These are phyloP conservation scores for Cryptomeria japonica DNA, from an alignment of 75 land plant genomes.

Conservation along the genomic window DNA sequence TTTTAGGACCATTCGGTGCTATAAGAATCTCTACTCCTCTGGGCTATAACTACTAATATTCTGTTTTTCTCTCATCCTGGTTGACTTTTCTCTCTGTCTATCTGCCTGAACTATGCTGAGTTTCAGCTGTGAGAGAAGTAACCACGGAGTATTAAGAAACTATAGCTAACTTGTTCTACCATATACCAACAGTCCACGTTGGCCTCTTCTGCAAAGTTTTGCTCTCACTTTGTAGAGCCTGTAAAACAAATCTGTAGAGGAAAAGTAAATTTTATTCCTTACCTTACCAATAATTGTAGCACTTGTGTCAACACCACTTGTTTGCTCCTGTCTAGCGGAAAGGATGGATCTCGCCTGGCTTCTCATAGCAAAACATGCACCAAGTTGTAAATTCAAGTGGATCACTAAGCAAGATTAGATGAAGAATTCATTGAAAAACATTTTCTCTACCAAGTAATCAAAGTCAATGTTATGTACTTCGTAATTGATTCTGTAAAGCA, in stretches of 20 bases:
- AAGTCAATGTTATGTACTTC: background rate
- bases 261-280: slow-evolving; percentile 7
- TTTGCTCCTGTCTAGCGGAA: background rate
- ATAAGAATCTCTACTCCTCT: background rate
- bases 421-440: background rate
- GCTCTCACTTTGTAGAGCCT: background rate
- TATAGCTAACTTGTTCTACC: background rate
- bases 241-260: background rate
- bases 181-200: background rate
- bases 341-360: background rate
- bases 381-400: background rate
- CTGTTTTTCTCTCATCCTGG: background rate
- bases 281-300: background rate
- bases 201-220: background rate
- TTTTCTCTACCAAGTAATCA: background rate
- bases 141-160: background rate
- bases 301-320: background rate
- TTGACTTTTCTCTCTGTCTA: background rate
- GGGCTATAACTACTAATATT: background rate
- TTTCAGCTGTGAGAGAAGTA: background rate
- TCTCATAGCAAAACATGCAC: background rate
- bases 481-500: background rate
- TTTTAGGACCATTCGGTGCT: background rate
- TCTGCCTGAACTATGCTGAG: background rate
- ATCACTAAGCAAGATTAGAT: background rate